Conservation (phyloP, 2,329 filamentous ascomycete genomes). For the Fusarium ramigenum region DNA sequence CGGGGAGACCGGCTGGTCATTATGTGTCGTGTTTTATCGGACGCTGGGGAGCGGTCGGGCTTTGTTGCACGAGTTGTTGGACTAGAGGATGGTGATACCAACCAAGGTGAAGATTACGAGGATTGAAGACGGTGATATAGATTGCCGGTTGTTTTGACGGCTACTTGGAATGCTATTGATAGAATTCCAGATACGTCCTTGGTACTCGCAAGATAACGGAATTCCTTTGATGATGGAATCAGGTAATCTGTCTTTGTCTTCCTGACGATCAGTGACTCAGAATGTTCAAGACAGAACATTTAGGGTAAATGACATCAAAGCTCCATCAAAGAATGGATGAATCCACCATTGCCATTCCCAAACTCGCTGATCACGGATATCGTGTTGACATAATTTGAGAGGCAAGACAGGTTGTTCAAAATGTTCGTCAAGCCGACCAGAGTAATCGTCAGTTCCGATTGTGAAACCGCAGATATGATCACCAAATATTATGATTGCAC, state of each 20-base stretch:
- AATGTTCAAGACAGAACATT: not conserved
- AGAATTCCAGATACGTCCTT: not conserved
- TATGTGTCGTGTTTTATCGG: not conserved
- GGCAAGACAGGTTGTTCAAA: not conserved
- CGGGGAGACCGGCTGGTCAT: not conserved
- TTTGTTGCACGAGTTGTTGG: not conserved
- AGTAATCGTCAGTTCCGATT: not conserved
- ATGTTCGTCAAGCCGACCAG: too few relatives aligned
- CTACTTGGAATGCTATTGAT: not conserved
- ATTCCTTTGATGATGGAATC: not conserved
- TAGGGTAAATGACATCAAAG: not conserved
- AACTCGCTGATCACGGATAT: not conserved
- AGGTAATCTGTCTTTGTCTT: not conserved
- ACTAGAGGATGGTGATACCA: not conserved
- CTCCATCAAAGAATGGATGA: not conserved
- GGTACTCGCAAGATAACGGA: not conserved
- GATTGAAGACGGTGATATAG: not conserved
- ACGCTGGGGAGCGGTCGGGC: not conserved
- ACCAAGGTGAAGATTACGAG: not conserved
- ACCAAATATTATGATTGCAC: fast-evolving
- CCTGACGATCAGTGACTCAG: not conserved
- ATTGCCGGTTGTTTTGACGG: not conserved
- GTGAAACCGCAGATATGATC: not conserved
- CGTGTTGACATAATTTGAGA: not conserved
- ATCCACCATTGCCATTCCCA: not conserved